Evolutionary conservation across 139 green algal species (phyloP).

Genomic region (Closterium sp.): DNA sequence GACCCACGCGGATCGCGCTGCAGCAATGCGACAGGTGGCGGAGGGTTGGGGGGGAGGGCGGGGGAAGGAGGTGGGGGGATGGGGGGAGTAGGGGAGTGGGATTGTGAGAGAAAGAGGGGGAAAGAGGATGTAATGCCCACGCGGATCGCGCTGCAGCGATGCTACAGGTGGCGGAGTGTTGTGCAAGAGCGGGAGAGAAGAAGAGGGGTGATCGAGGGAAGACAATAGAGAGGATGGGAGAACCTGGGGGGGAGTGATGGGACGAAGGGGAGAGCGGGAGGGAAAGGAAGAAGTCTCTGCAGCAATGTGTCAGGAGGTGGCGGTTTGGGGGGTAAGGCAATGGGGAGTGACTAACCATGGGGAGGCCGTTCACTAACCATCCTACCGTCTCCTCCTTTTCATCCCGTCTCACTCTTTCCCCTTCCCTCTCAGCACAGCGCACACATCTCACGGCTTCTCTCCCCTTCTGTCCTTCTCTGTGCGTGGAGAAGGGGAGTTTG

Average conservation of each 20-base stretch:
- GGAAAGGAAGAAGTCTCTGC: neutral
- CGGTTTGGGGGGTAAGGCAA: no score
- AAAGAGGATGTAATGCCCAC: no score
- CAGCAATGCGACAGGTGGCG: slow-evolving; percentile 51
- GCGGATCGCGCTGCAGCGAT: no score
- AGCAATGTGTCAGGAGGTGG: no score
- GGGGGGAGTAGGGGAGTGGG: neutral
- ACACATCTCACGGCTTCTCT: slow-evolving; percentile 64
- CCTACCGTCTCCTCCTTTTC: neutral
- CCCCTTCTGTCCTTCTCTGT: slow-evolving; percentile 72
- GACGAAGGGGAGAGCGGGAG: neutral
- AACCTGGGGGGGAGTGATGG: neutral
- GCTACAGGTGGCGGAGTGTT: neutral
- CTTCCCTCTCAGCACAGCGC: slow-evolving; percentile 56
- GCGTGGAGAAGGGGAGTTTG: slow-evolving; percentile 57
- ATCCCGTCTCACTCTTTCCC: neutral
- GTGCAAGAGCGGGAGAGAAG: neutral
- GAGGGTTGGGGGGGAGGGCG: neutral
- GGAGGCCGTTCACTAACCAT: no score
- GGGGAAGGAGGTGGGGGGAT: neutral
- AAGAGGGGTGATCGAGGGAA: neutral
- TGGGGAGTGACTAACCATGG: no score
- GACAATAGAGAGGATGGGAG: neutral
- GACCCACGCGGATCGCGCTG: slow-evolving; percentile 13
- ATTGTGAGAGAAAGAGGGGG: neutral